These are phyloP conservation scores for Rhizophagus clarus DNA, from an alignment of 192 early-diverging fungal species.

Conservation along the genomic window DNA sequence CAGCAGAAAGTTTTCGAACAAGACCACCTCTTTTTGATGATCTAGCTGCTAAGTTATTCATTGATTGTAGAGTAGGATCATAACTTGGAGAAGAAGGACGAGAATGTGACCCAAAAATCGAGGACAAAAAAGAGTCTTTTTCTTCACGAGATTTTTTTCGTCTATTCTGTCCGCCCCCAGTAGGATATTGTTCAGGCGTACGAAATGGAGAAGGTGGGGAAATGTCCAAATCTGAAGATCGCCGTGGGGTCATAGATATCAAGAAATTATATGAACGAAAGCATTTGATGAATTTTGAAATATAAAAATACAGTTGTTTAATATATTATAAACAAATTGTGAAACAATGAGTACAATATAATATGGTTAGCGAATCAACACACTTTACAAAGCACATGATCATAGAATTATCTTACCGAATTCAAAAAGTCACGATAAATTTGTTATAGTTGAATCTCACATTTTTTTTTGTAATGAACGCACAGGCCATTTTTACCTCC, in stretches of 20 bases:
- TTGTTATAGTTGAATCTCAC: too few relatives aligned
- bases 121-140: slow-evolving; percentile 19
- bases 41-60: not conserved
- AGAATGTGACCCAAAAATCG: slow-evolving; percentile 9
- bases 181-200: not conserved
- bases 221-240: slow-evolving; percentile 27
- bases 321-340: too few relatives aligned
- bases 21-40: slow-evolving; percentile 12
- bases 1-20: slow-evolving; percentile 9
- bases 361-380: too few relatives aligned
- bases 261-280: not conserved
- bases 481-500: too few relatives aligned
- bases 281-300: not conserved
- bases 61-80: slow-evolving; percentile 3
- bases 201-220: slow-evolving; percentile 16
- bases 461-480: too few relatives aligned
- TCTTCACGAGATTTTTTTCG: slow-evolving; percentile 30
- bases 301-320: too few relatives aligned
- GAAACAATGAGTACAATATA: too few relatives aligned
- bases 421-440: too few relatives aligned
- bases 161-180: slow-evolving; percentile 5
- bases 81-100: slow-evolving; percentile 21
- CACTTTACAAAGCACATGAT: too few relatives aligned
- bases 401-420: too few relatives aligned
- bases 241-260: slow-evolving; percentile 3